phyloP scores from a whole-genome alignment of 108 stramenopile species.

The Stephanodiscus minutulus region DNA sequence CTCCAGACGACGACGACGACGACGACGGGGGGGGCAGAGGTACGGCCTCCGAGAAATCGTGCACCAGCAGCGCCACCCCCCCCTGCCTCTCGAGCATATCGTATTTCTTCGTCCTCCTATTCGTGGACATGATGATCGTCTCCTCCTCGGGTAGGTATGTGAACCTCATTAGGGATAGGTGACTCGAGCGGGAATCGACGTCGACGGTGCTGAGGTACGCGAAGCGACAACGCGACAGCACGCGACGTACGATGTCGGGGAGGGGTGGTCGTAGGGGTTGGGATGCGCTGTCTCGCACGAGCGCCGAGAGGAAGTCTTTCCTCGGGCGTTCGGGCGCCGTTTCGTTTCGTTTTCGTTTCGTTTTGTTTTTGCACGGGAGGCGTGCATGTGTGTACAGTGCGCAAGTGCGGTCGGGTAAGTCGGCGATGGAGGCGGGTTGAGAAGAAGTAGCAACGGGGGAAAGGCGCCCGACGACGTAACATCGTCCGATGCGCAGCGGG shows the following conservation, averaged over 20 bases:
- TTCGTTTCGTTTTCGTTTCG: too few relatives aligned
- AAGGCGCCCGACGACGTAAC: neutral
- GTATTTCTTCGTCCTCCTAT: slow-evolving; percentile 63
- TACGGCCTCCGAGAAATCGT: slow-evolving; percentile 57
- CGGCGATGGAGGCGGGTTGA: too few relatives aligned
- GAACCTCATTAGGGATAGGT: slow-evolving; percentile 69
- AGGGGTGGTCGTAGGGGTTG: slow-evolving; percentile 53
- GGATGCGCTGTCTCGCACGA: slow-evolving; percentile 5
- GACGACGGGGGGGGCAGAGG: too few relatives aligned
- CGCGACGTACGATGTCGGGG: slow-evolving; percentile 48
- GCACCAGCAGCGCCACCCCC: slow-evolving; percentile 39
- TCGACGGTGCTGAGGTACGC: slow-evolving; percentile 69
- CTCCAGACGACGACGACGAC: too few relatives aligned
- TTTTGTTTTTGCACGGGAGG: neutral
- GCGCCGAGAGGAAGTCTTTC: slow-evolving; percentile 30
- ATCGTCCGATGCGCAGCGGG: neutral
- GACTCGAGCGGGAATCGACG: slow-evolving; percentile 13
- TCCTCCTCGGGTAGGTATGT: slow-evolving; percentile 58
- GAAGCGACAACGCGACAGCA: slow-evolving; percentile 53
- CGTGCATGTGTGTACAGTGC: too few relatives aligned
- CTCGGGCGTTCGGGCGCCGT: too few relatives aligned
- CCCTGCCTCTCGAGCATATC: slow-evolving; percentile 59
- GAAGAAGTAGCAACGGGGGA: too few relatives aligned
- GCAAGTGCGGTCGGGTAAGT: too few relatives aligned
- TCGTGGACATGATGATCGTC: slow-evolving; percentile 61